These are phyloP conservation scores for Phytophthora pistaciae DNA, from an alignment of 352 stramenopile species.

Conservation along the genomic window DNA sequence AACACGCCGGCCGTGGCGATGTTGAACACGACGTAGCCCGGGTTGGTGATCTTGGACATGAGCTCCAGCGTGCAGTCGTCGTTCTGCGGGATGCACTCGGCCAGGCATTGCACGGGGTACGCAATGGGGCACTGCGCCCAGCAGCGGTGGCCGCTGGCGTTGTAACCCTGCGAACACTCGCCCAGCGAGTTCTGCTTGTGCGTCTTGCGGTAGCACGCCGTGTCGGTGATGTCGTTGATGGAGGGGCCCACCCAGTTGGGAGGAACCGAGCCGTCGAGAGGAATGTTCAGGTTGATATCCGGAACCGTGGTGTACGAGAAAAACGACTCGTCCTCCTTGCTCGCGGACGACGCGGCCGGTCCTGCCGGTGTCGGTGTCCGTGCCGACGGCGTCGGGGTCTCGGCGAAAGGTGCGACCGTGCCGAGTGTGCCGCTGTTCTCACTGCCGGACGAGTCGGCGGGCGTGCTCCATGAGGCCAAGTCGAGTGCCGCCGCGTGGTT, in stretches of 20 bases:
- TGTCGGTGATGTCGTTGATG: slow-evolving; percentile 39
- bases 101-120: slow-evolving; percentile 77
- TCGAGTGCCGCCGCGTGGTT: not conserved
- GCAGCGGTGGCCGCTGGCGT: slow-evolving; percentile 52
- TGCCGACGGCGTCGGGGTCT: not conserved
- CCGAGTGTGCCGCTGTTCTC: slow-evolving; percentile 1
- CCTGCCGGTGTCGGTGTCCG: not conserved
- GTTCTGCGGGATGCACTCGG: slow-evolving; percentile 79
- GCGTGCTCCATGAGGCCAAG: not conserved
- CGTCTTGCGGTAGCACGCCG: slow-evolving; percentile 65
- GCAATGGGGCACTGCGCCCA: slow-evolving; percentile 79
- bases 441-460: not conserved
- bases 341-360: not conserved
- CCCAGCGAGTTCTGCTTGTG: slow-evolving; percentile 34
- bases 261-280: slow-evolving; percentile 18
- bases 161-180: slow-evolving; percentile 52
- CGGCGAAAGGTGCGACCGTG: slow-evolving; percentile 2
- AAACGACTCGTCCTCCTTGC: slow-evolving; percentile 26
- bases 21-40: slow-evolving; percentile 63
- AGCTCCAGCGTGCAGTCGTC: slow-evolving; percentile 63
- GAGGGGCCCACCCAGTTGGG: slow-evolving; percentile 43
- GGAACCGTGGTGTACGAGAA: slow-evolving; percentile 30
- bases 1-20: slow-evolving; percentile 64
- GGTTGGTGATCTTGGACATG: slow-evolving; percentile 55
- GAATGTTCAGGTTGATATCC: slow-evolving; percentile 21